Base-by-base conservation (phyloP, 306 rosid genomes). In the Glycine soja region DNA sequence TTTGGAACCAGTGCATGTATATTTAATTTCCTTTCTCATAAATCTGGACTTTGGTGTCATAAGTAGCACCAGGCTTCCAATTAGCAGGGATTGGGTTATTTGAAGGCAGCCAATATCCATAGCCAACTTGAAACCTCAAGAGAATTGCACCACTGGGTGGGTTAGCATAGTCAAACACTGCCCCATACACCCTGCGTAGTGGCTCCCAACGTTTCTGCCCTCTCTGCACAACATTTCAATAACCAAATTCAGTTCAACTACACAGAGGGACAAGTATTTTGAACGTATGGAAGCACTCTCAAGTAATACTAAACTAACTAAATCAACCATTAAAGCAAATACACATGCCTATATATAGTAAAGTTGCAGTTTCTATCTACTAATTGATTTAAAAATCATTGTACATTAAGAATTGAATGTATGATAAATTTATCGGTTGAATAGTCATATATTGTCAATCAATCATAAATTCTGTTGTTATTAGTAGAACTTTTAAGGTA, bases 131-230 rank as follows among this genome's bases (percentile, higher is more conserved):
- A 74, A 94, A 85, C 87, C 91, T 90, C 75, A 90, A 9, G 0
- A 9, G 40, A 4, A 92, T 16, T 7, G 80, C 24, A 8, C 91
- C 93, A 4, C 40, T 51, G n/a, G 98, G 93, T 51, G 95, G 93
- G 81, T 56, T 90, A 7, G 78, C 70, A 70, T 46, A 76, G 83
- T 94, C 98, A 88, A 90, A 94, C 3, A 94, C 97, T 48, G 83
- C 88, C 13, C 97, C 98, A 32, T 59, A 91, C 0, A 82, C 82
- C 70, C 90, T 88, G 1, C 97, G 85, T 90, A 92, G 61, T 0
- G 82, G 82, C 64, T 53, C 85, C 98, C 97, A 90, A 71, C 80
- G 78, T 6, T 87, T 42, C 61, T 48, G 32, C 53, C 86, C 86
- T 76, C 73, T 63, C 83, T 80, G 56, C 64, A 46, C 19, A 59